These are phyloP conservation scores for Solanum pimpinellifolium DNA, from an alignment of 257 asterid genomes.

Conservation along the genomic window DNA sequence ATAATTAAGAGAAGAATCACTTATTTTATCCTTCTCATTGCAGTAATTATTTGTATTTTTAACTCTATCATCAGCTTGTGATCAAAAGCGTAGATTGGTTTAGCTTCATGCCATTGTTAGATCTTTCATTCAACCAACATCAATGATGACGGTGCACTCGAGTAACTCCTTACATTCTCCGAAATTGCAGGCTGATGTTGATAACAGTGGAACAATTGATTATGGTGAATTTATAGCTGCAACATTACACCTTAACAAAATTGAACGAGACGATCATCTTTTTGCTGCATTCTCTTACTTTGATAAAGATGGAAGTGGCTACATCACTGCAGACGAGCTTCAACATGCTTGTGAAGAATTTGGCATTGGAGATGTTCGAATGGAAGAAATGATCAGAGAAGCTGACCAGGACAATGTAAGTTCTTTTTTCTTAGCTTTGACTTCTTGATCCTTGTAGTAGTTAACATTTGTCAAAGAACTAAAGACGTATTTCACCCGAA, in stretches of 20 bases:
- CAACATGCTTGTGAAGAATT: constrained; percentile 17
- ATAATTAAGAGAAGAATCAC: neutral
- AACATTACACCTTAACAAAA: constrained; percentile 70
- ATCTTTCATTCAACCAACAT: neutral
- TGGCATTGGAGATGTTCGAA: constrained; percentile 57
- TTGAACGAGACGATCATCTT: constrained; percentile 45
- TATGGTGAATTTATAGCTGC: constrained; percentile 89
- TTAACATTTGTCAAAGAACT: neutral
- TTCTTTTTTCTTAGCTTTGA: neutral
- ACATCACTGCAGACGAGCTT: constrained; percentile 10
- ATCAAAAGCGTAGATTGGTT: neutral
- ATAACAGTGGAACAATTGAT: constrained; percentile 81
- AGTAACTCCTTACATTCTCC: constrained; percentile 1
- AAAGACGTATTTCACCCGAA: neutral
- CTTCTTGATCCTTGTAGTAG: neutral
- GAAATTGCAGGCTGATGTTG: constrained; percentile 71
- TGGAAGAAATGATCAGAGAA: constrained; percentile 83
- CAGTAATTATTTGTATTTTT: neutral
- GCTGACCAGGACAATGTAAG: constrained; percentile 85
- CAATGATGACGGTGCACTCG: neutral
- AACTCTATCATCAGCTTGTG: neutral
- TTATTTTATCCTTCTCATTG: neutral
- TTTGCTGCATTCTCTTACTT: constrained; percentile 14
- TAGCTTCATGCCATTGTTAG: neutral
- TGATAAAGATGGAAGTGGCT: constrained; percentile 15